Conservation (phyloP, 805 yeast genomes). For the Lachancea meyersii region DNA sequence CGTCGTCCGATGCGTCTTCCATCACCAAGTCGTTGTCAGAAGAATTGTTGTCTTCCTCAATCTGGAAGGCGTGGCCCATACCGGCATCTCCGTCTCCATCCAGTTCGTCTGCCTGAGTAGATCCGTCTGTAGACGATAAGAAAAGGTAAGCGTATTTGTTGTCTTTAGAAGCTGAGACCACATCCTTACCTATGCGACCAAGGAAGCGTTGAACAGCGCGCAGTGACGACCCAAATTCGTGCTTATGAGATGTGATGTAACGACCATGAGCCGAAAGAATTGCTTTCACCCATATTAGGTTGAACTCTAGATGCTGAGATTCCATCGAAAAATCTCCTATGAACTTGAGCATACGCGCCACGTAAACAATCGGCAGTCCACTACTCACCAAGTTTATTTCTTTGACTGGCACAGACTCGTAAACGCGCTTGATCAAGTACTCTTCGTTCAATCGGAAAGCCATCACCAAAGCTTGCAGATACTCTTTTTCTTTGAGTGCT, state of each 20-base stretch:
- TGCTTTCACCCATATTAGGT: slow-evolving; percentile 71
- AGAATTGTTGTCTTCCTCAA: slow-evolving; percentile 21
- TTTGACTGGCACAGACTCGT: slow-evolving; percentile 62
- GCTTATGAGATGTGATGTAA: slow-evolving; percentile 57
- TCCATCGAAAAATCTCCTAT: slow-evolving; percentile 62
- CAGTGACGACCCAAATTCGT: slow-evolving; percentile 55
- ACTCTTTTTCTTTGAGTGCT: slow-evolving; percentile 49
- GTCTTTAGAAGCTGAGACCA: slow-evolving; percentile 47
- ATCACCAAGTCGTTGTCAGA: slow-evolving; percentile 30
- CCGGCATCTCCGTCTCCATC: slow-evolving; percentile 14
- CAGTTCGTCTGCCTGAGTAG: slow-evolving; percentile 24
- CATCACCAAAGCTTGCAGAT: slow-evolving; percentile 79
- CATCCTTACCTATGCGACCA: slow-evolving; percentile 66
- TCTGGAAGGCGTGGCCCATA: slow-evolving; percentile 18
- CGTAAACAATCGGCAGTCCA: slow-evolving; percentile 73
- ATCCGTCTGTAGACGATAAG: slow-evolving; percentile 35
- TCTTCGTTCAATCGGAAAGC: slow-evolving; percentile 85
- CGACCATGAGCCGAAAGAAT: slow-evolving; percentile 70
- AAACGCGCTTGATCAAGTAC: slow-evolving; percentile 63
- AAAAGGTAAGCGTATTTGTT: slow-evolving; percentile 52
- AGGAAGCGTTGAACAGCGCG: slow-evolving; percentile 72
- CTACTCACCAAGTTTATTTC: slow-evolving; percentile 62
- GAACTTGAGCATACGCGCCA: slow-evolving; percentile 59
- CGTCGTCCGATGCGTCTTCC: slow-evolving; percentile 34
- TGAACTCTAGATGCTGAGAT: slow-evolving; percentile 79